Evolutionary conservation across 1,284 basidiomycete species (phyloP).

Genomic region (Papiliotrema terrestris): DNA sequence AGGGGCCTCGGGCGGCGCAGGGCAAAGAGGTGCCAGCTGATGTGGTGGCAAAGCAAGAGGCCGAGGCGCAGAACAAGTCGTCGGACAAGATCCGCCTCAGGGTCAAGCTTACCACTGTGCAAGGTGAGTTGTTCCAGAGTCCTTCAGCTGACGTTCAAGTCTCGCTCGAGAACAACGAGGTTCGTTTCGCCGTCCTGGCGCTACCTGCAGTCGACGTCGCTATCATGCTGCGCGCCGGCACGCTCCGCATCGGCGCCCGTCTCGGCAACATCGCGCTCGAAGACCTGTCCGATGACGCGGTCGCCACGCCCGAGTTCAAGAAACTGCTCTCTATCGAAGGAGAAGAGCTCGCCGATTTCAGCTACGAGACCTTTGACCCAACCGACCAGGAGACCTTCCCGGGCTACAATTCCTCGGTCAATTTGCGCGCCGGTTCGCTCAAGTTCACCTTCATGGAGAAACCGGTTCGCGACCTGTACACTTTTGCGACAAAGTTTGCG

Average conservation of each 20-base stretch:
- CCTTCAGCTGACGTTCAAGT: constrained; percentile 53
- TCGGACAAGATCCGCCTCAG: constrained; percentile 73
- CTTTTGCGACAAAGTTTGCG: constrained; percentile 83
- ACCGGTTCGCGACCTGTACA: constrained; percentile 78
- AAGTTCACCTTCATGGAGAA: constrained; percentile 85
- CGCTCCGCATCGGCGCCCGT: constrained; percentile 75
- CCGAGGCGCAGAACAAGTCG: constrained; percentile 12
- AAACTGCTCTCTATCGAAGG: constrained; percentile 92
- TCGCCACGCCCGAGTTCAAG: constrained; percentile 65
- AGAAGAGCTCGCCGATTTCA: constrained; percentile 90
- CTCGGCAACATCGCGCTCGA: constrained; percentile 81
- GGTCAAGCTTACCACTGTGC: constrained; percentile 82
- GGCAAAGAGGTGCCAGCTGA: constrained; percentile 13
- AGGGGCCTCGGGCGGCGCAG: constrained; percentile 26
- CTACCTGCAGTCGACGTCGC: constrained; percentile 88
- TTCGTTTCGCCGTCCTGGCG: constrained; percentile 77
- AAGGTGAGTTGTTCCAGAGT: constrained; percentile 55
- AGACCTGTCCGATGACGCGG: constrained; percentile 68
- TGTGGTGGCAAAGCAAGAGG: constrained; percentile 9
- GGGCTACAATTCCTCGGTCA: constrained; percentile 82
- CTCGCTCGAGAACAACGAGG: constrained; percentile 72
- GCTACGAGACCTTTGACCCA: constrained; percentile 85
- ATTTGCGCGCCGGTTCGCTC: constrained; percentile 84
- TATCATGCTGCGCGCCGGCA: constrained; percentile 69
- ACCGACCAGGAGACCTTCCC: constrained; percentile 60